Evolutionary conservation across 441 rosid species (phyloP), one percentile per base, ranked within the genome.

Genomic region (Pelargonium australe): DNA sequence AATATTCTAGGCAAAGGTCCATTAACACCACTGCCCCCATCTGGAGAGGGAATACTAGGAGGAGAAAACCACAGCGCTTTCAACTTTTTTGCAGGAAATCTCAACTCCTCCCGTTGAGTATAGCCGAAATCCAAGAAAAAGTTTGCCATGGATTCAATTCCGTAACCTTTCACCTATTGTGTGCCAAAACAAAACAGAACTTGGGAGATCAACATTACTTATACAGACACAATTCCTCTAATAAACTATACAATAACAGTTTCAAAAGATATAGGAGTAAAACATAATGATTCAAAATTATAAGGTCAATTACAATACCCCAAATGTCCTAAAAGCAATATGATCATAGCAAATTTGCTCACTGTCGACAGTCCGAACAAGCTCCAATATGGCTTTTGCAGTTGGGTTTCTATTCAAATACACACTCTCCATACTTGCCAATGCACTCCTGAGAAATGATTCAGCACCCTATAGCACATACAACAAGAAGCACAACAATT

Each of bases 41-140:
- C 80, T 40, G 70, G 57, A 57, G 12, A 61, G 44, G 81, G 73
- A 80, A 37, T 66, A 72, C 65, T 31, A 47, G 97, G 98, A 72
- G 97, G 98, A 10, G 98, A 82, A 84, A 91, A 89, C 98, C 98
- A 94, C 62, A 94, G 71, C 10, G 98, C 98, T 78, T 85, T 87
- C 69, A 94, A 78, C 72, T 94, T 91, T 77, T 94, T 94, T 0
- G 91, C 98, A 0, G 93, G 97, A 80, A 94, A 94, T 25, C 81
- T 85, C n/a, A 93, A 76, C 84, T 90, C 95, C 69, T 89, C 97
- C 77, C 67, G 77, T 28, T 68, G 89, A 7, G 85, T 85, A 72
- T 89, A 94, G 6, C 98, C 98, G 69, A 83, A 84, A 70, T 91
- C 98, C 78, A 88, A 69, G 84, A 93, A 93, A 68, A 93, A 77